These are phyloP conservation scores for Dryas octopetala DNA, from an alignment of 306 rosid species.

Conservation along the genomic window DNA sequence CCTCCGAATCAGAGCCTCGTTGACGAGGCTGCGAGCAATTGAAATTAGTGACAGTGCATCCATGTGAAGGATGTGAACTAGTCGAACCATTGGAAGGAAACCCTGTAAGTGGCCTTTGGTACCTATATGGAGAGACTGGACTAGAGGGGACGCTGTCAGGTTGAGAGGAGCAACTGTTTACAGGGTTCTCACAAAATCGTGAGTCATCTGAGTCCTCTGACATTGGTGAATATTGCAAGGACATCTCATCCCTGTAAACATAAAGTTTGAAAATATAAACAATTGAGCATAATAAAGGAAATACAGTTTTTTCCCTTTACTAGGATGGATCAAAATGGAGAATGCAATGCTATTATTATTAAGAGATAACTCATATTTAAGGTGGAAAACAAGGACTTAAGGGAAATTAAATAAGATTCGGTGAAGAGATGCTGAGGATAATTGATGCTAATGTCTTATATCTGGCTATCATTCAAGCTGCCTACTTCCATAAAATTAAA, in stretches of 20 bases:
- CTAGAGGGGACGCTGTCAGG: conserved; percentile 78
- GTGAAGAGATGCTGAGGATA: not conserved
- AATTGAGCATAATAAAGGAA: not conserved
- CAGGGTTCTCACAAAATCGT: conserved; percentile 60
- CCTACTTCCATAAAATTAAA: not conserved
- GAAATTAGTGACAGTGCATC: conserved; percentile 43
- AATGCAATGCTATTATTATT: not conserved
- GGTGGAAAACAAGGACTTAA: conserved; percentile 1
- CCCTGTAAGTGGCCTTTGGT: conserved; percentile 53
- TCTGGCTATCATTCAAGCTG: not conserved
- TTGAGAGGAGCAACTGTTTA: conserved; percentile 53
- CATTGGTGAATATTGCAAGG: conserved; percentile 86
- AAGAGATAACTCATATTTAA: not conserved
- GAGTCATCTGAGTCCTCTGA: conserved; percentile 95
- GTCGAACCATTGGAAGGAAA: conserved; percentile 54
- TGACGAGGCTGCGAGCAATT: conserved; percentile 74
- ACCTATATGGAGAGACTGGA: conserved; percentile 83
- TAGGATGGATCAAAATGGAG: not conserved
- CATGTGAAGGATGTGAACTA: conserved; percentile 50
- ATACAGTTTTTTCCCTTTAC: not conserved
- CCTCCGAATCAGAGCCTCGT: conserved; percentile 92
- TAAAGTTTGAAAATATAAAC: conserved; percentile 1
- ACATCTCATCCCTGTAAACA: conserved; percentile 76
- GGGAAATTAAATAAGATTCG: not conserved
- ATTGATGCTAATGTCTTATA: not conserved